Percentiles rank a stretch among this genome's conserved stretches.
phyloP scores from a whole-genome alignment of 139 green algal species.

The Volvox reticuliferus region DNA sequence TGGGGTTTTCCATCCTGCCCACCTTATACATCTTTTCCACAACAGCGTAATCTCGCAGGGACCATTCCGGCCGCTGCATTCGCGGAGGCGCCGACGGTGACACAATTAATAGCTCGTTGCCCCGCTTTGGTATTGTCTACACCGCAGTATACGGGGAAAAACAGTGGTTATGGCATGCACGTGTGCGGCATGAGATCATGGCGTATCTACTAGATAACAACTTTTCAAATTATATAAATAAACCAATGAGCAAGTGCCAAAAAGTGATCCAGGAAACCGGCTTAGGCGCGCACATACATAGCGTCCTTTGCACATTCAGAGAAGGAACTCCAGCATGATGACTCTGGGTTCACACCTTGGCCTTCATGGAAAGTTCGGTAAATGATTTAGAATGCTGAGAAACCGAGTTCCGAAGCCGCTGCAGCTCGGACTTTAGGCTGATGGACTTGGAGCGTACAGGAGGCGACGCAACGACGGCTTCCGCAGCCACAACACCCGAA shows the following conservation, averaged over 20 bases:
- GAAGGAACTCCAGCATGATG: too few species aligned
- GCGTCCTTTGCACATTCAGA: too few species aligned
- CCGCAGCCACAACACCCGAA: not conserved
- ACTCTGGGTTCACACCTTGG: conserved; percentile 6
- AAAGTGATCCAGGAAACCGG: too few species aligned
- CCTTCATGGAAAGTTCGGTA: conserved; percentile 30
- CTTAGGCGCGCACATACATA: too few species aligned
- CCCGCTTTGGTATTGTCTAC: conserved; percentile 28
- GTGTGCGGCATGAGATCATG: too few species aligned
- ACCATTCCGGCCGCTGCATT: conserved; percentile 56
- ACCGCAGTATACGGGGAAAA: not conserved
- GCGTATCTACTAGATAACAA: too few species aligned
- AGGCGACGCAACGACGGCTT: not conserved
- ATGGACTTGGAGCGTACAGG: conserved; percentile 15
- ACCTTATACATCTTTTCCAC: conserved; percentile 69
- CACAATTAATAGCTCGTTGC: conserved; percentile 49
- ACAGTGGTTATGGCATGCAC: too few species aligned
- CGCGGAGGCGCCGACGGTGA: conserved; percentile 31
- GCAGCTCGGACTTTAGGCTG: conserved; percentile 18
- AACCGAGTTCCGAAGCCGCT: not conserved
- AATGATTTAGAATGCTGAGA: conserved; percentile 41
- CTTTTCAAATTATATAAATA: too few species aligned
- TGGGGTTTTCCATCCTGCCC: not conserved
- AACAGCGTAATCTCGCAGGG: conserved; percentile 57
- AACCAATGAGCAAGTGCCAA: too few species aligned